Conservation (phyloP, 2,329 filamentous ascomycete genomes). For the Diaporthe australafricana region DNA sequence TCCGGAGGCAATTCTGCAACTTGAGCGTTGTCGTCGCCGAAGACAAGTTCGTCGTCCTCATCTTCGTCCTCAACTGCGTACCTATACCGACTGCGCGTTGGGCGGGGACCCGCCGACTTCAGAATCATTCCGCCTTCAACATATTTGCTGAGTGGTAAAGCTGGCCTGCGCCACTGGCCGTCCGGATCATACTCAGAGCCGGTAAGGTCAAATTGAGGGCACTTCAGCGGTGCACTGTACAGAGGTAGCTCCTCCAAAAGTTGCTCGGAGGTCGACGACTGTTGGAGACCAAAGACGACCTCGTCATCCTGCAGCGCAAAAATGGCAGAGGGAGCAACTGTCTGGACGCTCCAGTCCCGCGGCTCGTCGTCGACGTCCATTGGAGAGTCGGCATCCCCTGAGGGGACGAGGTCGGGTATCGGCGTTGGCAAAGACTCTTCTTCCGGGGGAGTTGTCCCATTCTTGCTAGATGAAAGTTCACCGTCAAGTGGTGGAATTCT, state of each 20-base stretch:
- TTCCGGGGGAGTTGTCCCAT: conserved; percentile 36
- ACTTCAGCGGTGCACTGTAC: conserved; percentile 74
- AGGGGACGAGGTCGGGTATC: conserved; percentile 76
- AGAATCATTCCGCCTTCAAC: conserved; percentile 84
- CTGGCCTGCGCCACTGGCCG: conserved; percentile 78
- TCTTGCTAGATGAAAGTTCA: conserved; percentile 20
- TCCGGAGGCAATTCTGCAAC: conserved; percentile 69
- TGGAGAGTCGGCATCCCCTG: conserved; percentile 70
- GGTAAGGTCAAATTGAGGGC: conserved; percentile 68
- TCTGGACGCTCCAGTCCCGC: conserved; percentile 50
- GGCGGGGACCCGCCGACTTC: conserved; percentile 71
- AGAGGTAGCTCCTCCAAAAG: conserved; percentile 85
- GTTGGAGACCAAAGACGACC: conserved; percentile 81
- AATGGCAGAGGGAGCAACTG: conserved; percentile 78
- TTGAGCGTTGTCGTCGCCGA: conserved; percentile 45
- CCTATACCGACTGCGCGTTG: conserved; percentile 85
- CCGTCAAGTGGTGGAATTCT: conserved; percentile 54
- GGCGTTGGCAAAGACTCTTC: conserved; percentile 55
- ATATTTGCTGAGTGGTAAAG: conserved; percentile 87
- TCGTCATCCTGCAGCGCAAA: conserved; percentile 87
- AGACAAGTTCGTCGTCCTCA: conserved; percentile 56
- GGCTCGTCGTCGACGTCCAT: conserved; percentile 56
- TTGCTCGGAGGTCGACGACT: conserved; percentile 80
- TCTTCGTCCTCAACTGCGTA: conserved; percentile 80
- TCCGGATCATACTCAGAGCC: conserved; percentile 74